Percentiles rank a stretch among this genome's conserved stretches.
Evolutionary conservation across 116 monocot genomes (phyloP).

Genomic region (Cymodocea nodosa): DNA sequence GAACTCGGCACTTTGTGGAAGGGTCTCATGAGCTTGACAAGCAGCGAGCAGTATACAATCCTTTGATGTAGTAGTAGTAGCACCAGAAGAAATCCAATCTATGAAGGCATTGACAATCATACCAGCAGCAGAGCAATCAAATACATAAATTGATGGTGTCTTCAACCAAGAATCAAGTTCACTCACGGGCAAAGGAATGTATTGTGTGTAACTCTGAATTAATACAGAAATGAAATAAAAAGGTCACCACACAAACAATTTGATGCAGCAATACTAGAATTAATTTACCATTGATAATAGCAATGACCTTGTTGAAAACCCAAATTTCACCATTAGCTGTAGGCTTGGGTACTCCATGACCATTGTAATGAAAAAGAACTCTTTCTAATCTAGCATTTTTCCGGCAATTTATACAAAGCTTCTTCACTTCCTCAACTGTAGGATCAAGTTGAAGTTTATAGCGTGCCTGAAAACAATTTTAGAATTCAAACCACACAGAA

Average conservation of each 20-base stretch:
- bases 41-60: conserved; percentile 94
- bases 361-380: conserved; percentile 96
- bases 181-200: conserved; percentile 81
- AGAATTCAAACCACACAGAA: neutral
- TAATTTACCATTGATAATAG: neutral
- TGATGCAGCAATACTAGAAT: neutral
- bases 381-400: conserved; percentile 92
- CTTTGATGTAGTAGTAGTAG: conserved; percentile 31
- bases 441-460: conserved; percentile 93
- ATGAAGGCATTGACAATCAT: conserved; percentile 72
- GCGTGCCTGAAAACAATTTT: conserved; percentile 46
- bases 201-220: conserved; percentile 88
- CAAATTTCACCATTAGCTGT: conserved; percentile 96
- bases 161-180: conserved; percentile 95
- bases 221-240: neutral
- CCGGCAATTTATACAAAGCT: conserved; percentile 74
- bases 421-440: conserved; percentile 92
- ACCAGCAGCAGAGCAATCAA: conserved; percentile 94
- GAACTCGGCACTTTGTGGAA: conserved; percentile 92
- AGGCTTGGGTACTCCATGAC: conserved; percentile 95
- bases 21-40: conserved; percentile 86
- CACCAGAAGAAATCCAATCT: conserved; percentile 50
- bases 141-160: conserved; percentile 96
- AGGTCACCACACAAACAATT: neutral
- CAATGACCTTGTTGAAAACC: conserved; percentile 87